Evolutionary conservation across 768 basidiomycete genomes (phyloP).

Genomic region (Lanmaoa rubissima): DNA sequence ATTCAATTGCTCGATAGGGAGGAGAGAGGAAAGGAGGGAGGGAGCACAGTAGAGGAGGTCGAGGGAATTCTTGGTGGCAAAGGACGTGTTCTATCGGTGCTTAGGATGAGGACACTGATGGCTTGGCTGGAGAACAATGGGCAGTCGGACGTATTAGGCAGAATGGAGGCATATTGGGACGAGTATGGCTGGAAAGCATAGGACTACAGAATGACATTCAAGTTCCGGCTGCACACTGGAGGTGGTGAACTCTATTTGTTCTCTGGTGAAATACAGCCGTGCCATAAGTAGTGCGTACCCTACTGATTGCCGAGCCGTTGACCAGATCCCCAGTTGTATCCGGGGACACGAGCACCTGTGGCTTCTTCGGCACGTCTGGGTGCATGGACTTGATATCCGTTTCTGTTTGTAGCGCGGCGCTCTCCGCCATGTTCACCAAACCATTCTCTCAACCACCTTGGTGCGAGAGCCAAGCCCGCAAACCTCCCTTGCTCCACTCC

Average conservation of each 20-base stretch:
- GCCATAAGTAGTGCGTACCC: background rate
- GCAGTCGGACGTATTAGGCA: conserved; percentile 56
- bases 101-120: conserved; percentile 85
- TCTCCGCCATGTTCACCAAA: conserved; percentile 42
- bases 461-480: conserved; percentile 47
- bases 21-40: conserved; percentile 44
- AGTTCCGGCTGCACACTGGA: background rate
- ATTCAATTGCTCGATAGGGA: conserved; percentile 77
- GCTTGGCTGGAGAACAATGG: conserved; percentile 74
- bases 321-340: conserved; percentile 56
- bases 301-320: conserved; percentile 43
- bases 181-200: conserved; percentile 30
- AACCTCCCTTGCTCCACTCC: conserved; percentile 39
- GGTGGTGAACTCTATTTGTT: background rate
- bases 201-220: conserved; percentile 1
- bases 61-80: conserved; percentile 65
- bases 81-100: conserved; percentile 72
- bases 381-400: conserved; percentile 58
- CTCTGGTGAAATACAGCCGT: background rate
- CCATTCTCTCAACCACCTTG: conserved; percentile 52
- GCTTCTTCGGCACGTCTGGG: conserved; percentile 40
- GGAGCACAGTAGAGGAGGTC: conserved; percentile 81
- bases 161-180: conserved; percentile 68
- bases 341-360: conserved; percentile 22
- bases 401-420: conserved; percentile 36